Base-by-base conservation (phyloP, 2,329 filamentous ascomycete species). In the Cytospora mali region DNA sequence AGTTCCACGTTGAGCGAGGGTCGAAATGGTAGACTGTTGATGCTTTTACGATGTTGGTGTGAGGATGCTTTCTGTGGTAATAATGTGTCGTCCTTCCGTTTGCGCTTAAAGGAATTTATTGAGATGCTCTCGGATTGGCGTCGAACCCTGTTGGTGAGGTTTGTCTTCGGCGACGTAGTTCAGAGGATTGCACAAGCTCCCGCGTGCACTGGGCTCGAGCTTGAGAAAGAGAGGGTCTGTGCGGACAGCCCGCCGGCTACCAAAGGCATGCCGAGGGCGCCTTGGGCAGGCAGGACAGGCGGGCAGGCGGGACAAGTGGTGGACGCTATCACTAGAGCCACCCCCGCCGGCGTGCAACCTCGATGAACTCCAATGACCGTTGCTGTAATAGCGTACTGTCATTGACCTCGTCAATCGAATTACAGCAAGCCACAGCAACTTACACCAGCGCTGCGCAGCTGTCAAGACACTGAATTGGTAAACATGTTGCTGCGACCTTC, bases 401-500 rank as follows among this genome's bases (percentile, higher is more conserved):
- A 49, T 46, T 48, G 31, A 54, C 13, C 50, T 54, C 39, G 29
- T 18, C 50, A 60, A n/a, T 48, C 39, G 16, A 35, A 54, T 52
- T 13, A 52, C 49, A 53, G 16, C 27, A 27, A 18, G 2, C 16
- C 14, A 27, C 21, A 51, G 46, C 39, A 46, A 46, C 35, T 54
- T 59, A 51, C 48, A 55, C 48, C 55, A 56, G 53, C 48, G 52
- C 48, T 54, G 60, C 18, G n/a, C 21, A 21, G n/a, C 55, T 62
- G 59, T 58, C 46, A 51, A 62, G 54, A 61, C 59, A 59, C 50
- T 42, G 33, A 55, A 48, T 33, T 64, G 58, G 72, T 25, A 18
- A 18, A 10, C 60, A 65, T 49, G 29, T 75, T 69, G 64, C 76
- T 79, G 75, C 71, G 76, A 73, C 71, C 76, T 65, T 76, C 76